These are phyloP conservation scores for Dictyostelium citrinum DNA, from an alignment of 78 protist species.

Conservation along the genomic window DNA sequence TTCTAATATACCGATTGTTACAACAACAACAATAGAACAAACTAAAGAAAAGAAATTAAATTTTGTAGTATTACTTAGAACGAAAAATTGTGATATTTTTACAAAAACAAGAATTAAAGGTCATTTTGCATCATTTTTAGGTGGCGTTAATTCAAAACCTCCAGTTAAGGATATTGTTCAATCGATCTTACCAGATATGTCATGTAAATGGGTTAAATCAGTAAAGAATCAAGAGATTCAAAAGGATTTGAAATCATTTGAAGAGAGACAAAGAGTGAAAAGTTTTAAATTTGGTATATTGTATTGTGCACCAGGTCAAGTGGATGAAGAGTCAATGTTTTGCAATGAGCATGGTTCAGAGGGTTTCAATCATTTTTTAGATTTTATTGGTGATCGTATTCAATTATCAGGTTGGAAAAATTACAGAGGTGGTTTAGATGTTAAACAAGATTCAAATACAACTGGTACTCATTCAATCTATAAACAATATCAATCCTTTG, in stretches of 20 bases:
- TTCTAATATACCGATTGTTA: neutral
- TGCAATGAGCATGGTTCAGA: slow-evolving; percentile 48
- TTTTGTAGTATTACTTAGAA: slow-evolving; percentile 36
- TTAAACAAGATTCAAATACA: slow-evolving; percentile 9
- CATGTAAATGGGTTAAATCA: slow-evolving; percentile 2
- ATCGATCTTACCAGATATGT: neutral
- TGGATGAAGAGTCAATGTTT: slow-evolving; percentile 75
- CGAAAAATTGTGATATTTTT: slow-evolving; percentile 10
- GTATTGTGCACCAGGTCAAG: slow-evolving; percentile 67
- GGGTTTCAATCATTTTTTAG: slow-evolving; percentile 81
- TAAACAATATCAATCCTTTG: slow-evolving; percentile 20
- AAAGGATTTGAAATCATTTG: slow-evolving; percentile 55
- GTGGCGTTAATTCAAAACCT: neutral
- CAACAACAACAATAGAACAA: neutral
- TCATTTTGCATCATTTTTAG: neutral
- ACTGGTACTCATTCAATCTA: slow-evolving; percentile 82
- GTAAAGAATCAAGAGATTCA: slow-evolving; percentile 22
- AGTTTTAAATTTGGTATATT: slow-evolving; percentile 79
- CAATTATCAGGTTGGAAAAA: slow-evolving; percentile 56
- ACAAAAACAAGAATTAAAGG: slow-evolving; percentile 7
- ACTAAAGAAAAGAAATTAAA: neutral
- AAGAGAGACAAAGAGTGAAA: slow-evolving; percentile 58
- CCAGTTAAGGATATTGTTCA: slow-evolving; percentile 49
- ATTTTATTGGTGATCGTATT: slow-evolving; percentile 80
- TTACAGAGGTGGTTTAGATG: slow-evolving; percentile 86